Evolutionary conservation across 2,329 filamentous ascomycete species (phyloP).

Genomic region (Colletotrichum somersetense): DNA sequence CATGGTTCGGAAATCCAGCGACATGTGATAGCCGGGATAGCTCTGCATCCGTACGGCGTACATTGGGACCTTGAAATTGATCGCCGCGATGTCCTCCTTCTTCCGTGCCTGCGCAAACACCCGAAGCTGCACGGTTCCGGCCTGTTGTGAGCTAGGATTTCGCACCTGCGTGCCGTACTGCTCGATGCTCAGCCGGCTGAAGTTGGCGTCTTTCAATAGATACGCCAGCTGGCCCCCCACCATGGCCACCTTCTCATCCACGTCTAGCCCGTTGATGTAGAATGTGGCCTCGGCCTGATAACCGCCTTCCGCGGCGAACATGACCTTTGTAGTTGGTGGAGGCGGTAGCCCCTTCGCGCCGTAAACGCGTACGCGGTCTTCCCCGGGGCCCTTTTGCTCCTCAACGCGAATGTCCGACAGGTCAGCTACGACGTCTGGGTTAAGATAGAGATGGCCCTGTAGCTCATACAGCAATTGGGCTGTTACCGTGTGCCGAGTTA

Average conservation of each 20-base stretch:
- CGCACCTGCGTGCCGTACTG: conserved; percentile 43
- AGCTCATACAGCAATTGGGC: conserved; percentile 64
- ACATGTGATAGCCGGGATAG: conserved; percentile 59
- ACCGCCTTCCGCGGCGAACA: conserved; percentile 63
- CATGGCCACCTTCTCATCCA: conserved; percentile 44
- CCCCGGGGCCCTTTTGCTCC: conserved; percentile 45
- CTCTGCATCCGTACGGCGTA: conserved; percentile 57
- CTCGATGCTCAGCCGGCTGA: conserved; percentile 53
- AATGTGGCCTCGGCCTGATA: conserved; percentile 56
- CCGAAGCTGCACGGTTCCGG: conserved; percentile 44
- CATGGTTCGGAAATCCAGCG: conserved; percentile 59
- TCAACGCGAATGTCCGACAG: conserved; percentile 52
- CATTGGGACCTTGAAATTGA: conserved; percentile 49
- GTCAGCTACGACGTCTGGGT: conserved; percentile 61
- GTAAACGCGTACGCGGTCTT: conserved; percentile 54
- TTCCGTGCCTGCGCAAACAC: conserved; percentile 47
- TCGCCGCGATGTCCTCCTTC: conserved; percentile 42
- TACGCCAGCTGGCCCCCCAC: conserved; percentile 44
- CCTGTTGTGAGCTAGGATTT: conserved; percentile 45
- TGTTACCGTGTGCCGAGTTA: conserved; percentile 53
- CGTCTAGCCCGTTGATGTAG: conserved; percentile 40
- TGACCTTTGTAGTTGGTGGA: conserved; percentile 64
- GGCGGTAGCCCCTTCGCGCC: conserved; percentile 58
- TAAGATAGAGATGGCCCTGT: conserved; percentile 61
- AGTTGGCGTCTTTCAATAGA: conserved; percentile 48